Evolutionary conservation across 306 rosid species (phyloP), one percentile per base, ranked within the genome.

Genomic region (Quercus bicolor): DNA sequence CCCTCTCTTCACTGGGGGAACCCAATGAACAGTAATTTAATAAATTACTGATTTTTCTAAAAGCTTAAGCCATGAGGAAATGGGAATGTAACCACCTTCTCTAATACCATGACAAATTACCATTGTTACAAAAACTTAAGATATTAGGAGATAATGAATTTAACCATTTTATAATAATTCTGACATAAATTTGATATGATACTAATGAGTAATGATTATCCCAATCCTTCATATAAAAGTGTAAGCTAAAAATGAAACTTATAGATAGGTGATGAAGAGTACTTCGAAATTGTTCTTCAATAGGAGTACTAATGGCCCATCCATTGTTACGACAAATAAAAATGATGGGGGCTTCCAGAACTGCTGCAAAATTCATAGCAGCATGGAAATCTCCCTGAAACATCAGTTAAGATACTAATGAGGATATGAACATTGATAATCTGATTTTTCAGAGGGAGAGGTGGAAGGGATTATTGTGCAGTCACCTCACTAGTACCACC

Each of bases 361-460:
- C 89, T n/a, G 91, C 91, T 53, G 91, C 89, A 72, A 88, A 86
- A 82, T 88, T 88, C 80, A 88, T 40, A 71, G 29, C 91, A 15
- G 91, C 91, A 74, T 88, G 91, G 77, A 88, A 88, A 79, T 88
- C 91, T 74, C 91, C 91, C 91, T 88, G 87, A 84, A 88, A 77
- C 16, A 19, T 60, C 75, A 73, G 73, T 24, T 18, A 31, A 19
- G 15, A 75, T 56, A 83, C 15, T 61, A 24, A 57, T n/a, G 16
- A 72, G 40, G 21, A 52, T 4, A 28, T 70, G 40, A 60, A 73
- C 12, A 66, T 53, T 14, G 40, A 56, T 80, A 64, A 18, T 59
- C 45, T 51, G 31, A 59, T 52, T 74, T 13, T 34, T 29, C 68
- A 80, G 75, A 76, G 31, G 23, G 73, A 76, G 43, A 28, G 43